A percentile compares a stretch with the other conserved stretches of the same genome.
Conservation (phyloP, 1,284 basidiomycete genomes). For the Sporisorium graminicola region DNA sequence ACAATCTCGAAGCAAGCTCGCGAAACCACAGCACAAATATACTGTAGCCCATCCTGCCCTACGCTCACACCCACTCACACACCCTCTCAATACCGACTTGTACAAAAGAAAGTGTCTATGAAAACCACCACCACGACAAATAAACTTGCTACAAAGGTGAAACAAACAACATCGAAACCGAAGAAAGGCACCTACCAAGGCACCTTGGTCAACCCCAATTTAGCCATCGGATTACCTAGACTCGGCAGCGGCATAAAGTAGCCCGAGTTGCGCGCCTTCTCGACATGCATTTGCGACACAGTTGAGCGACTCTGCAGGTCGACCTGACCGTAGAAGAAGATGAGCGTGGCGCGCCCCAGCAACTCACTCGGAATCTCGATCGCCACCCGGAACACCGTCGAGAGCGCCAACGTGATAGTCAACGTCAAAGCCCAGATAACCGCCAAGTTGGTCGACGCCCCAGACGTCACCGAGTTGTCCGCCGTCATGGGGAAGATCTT, state of each 20-base stretch:
- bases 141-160: not conserved
- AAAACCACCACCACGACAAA: not conserved
- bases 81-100: too few relatives aligned
- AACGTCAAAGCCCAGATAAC: slow-evolving; percentile 47
- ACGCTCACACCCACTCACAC: too few relatives aligned
- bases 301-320: slow-evolving; percentile 32
- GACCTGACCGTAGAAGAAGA: slow-evolving; percentile 50
- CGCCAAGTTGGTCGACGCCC: slow-evolving; percentile 33
- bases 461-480: slow-evolving; percentile 18
- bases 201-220: slow-evolving; percentile 44
- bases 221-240: slow-evolving; percentile 51
- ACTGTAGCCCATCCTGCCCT: too few relatives aligned
- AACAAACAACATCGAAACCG: not conserved
- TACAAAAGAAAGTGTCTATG: slow-evolving; percentile 4
- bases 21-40: too few relatives aligned
- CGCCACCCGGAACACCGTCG: slow-evolving; percentile 25
- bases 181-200: slow-evolving; percentile 16
- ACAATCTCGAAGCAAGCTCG: too few relatives aligned
- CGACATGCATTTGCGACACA: slow-evolving; percentile 24
- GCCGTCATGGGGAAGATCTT: slow-evolving; percentile 43
- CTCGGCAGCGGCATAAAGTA: slow-evolving; percentile 40
- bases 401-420: slow-evolving; percentile 34
- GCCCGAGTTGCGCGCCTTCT: slow-evolving; percentile 33
- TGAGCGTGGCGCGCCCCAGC: slow-evolving; percentile 38
- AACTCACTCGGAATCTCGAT: slow-evolving; percentile 48